Conservation (phyloP, 129 eudicot species). For the Pittosporum tobira region DNA sequence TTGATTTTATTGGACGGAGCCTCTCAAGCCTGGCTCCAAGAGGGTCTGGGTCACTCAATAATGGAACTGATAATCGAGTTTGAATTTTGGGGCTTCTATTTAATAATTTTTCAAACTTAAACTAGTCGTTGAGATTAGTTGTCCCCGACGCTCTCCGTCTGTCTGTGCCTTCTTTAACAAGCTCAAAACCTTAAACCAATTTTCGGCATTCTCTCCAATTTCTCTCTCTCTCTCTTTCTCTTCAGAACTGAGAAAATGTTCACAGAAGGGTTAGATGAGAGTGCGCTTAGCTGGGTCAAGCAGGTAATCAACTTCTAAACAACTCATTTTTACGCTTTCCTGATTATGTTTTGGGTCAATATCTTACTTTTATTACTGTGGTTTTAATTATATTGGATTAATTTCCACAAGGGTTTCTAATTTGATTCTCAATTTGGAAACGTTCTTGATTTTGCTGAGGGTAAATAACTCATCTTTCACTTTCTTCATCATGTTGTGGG, state of each 20-base stretch:
- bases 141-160: conserved; percentile 1
- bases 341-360: not conserved
- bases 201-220: not conserved
- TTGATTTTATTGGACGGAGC: too few species aligned
- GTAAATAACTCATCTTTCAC: too few species aligned
- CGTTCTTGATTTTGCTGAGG: not conserved
- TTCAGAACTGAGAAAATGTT: conserved; percentile 36
- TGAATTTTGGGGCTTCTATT: not conserved
- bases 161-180: not conserved
- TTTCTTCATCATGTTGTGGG: not conserved
- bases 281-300: conserved; percentile 76
- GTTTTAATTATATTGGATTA: not conserved
- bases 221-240: too few species aligned
- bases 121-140: conserved; percentile 33
- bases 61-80: not conserved
- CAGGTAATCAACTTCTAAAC: conserved; percentile 37
- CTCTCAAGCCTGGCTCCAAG: too few species aligned
- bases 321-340: conserved; percentile 4
- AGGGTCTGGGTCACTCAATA: not conserved
- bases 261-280: conserved; percentile 80
- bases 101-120: conserved; percentile 28
- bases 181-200: not conserved
- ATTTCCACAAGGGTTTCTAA: not conserved
- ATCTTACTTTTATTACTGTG: not conserved
- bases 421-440: not conserved